These are phyloP conservation scores for Diutina rugosa DNA, from an alignment of 1,139 yeast species.

Conservation along the genomic window DNA sequence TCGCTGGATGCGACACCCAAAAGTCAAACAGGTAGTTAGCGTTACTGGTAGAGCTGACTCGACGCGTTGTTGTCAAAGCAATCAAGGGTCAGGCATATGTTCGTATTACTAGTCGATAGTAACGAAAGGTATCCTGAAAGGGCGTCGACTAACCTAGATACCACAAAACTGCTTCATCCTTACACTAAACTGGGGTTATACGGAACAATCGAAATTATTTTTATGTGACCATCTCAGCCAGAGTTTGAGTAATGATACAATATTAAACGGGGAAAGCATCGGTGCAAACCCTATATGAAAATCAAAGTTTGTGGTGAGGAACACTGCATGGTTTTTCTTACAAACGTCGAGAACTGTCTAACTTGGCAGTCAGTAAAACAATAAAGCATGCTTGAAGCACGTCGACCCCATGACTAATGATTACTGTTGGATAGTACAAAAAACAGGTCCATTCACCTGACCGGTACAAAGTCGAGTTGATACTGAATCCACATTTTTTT, in stretches of 20 bases:
- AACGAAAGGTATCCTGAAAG: too few species aligned
- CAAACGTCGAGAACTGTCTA: neutral
- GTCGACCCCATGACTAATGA: neutral
- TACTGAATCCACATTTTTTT: too few species aligned
- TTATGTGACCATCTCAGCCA: neutral
- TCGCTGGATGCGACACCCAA: too few species aligned
- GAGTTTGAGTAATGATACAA: neutral
- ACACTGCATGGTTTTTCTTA: neutral
- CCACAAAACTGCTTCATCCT: neutral
- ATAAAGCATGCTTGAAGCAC: neutral
- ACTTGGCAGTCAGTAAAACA: neutral
- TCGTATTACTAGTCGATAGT: too few species aligned
- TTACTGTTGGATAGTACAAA: neutral
- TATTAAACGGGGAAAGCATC: neutral
- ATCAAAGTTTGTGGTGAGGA: neutral
- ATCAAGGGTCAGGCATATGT: too few species aligned
- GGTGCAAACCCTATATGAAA: neutral
- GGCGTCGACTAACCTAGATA: too few species aligned
- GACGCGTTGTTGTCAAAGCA: too few species aligned
- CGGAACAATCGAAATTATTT: neutral
- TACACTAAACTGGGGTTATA: neutral
- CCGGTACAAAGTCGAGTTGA: neutral
- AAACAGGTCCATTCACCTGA: neutral
- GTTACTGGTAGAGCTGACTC: too few species aligned
- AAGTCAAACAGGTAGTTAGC: too few species aligned